These are phyloP conservation scores for Lachnellula willkommii DNA, from an alignment of 2,329 filamentous ascomycete genomes.

Conservation along the genomic window DNA sequence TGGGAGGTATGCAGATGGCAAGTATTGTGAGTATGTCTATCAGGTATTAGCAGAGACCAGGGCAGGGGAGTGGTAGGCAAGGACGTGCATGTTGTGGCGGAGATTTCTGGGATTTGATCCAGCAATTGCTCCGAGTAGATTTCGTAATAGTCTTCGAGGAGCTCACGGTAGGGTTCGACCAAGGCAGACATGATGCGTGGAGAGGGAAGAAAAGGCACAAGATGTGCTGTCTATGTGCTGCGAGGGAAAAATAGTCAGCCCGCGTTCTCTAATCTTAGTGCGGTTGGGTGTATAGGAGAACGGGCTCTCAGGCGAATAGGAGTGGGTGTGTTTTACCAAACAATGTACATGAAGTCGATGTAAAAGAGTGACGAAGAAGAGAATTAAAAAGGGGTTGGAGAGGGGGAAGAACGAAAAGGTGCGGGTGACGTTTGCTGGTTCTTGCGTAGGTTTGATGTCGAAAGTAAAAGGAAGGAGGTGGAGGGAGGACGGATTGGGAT, in stretches of 20 bases:
- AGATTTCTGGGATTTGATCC: constrained; percentile 25
- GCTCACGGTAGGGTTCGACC: constrained; percentile 23
- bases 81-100: constrained; percentile 23
- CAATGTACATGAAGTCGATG: constrained; percentile 24
- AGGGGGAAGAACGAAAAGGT: background rate
- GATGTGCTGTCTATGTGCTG: constrained; percentile 25
- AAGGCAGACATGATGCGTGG: constrained; percentile 21
- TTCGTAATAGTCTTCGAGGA: constrained; percentile 25
- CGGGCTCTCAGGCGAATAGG: background rate
- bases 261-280: background rate
- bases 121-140: constrained; percentile 26
- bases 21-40: constrained; percentile 26
- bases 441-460: background rate
- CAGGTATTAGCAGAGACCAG: background rate
- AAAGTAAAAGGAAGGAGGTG: background rate
- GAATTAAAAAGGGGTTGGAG: background rate
- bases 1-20: constrained; percentile 28
- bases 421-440: background rate
- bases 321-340: constrained; percentile 18
- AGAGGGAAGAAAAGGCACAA: constrained; percentile 17
- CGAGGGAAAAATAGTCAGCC: constrained; percentile 8
- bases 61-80: background rate
- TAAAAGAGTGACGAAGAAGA: constrained; percentile 1
- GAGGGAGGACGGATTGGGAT: background rate
- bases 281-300: constrained; percentile 1